A percentile compares a stretch with the other conserved stretches of the same genome.
phyloP scores from a whole-genome alignment of 768 basidiomycete genomes.

The Boletus pseudopeckii region DNA sequence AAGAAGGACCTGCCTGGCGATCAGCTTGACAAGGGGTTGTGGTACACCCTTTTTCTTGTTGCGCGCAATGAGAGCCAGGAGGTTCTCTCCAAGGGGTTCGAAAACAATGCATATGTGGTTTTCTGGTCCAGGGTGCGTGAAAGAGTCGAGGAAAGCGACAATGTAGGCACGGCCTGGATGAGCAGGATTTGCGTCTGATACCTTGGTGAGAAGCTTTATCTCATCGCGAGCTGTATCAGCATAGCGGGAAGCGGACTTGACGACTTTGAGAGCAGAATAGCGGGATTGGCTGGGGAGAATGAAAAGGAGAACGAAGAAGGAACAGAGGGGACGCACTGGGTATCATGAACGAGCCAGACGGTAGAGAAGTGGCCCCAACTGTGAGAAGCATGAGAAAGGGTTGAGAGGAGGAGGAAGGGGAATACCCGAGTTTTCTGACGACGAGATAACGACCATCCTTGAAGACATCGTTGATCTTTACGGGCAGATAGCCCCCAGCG shows the following conservation, averaged over 20 bases:
- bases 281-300: slow-evolving; percentile 49
- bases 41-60: slow-evolving; percentile 85
- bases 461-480: slow-evolving; percentile 81
- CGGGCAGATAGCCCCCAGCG: slow-evolving; percentile 73
- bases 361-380: slow-evolving; percentile 97
- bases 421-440: slow-evolving; percentile 84
- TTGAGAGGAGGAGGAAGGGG: slow-evolving; percentile 1
- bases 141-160: slow-evolving; percentile 89
- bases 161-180: slow-evolving; percentile 80
- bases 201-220: slow-evolving; percentile 84
- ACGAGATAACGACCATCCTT: slow-evolving; percentile 81
- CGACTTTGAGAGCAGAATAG: slow-evolving; percentile 91
- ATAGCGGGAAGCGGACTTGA: slow-evolving; percentile 93
- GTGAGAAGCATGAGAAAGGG: slow-evolving; percentile 12
- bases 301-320: slow-evolving; percentile 11
- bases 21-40: slow-evolving; percentile 75
- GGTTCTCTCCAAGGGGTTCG: slow-evolving; percentile 78
- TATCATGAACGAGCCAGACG: slow-evolving; percentile 86
- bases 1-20: slow-evolving; percentile 81
- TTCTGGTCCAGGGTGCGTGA: slow-evolving; percentile 71
- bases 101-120: slow-evolving; percentile 90
- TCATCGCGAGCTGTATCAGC: slow-evolving; percentile 96
- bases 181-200: slow-evolving; percentile 62
- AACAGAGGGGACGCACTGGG: slow-evolving; percentile 48
- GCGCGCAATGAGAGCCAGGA: slow-evolving; percentile 70